Evolutionary conservation across 2,329 filamentous ascomycete genomes (phyloP), one percentile per base, ranked within the genome.

Genomic region (Cadophora gregata): DNA sequence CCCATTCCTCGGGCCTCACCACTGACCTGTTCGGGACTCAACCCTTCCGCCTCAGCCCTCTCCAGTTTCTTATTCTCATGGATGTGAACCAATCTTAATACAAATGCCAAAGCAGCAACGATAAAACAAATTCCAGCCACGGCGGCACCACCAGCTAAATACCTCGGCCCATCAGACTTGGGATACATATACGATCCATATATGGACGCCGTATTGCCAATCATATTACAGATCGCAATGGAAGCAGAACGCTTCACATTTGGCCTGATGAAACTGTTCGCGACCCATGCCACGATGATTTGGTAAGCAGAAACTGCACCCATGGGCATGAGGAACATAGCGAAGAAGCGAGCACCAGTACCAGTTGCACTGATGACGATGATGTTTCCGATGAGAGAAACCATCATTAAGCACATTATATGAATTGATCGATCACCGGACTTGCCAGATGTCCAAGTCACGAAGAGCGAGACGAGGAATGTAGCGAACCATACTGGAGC

Each of bases 261-360:
- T 0, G 78, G 78, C 8, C 77, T 71, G 1, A 76, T 75, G 36
- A 78, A 75, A 1, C 72, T 74, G 25, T 77, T 75, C 0, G 76
- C 74, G 0, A 78, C 71, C 77, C 77, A 79, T 8, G 72, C 56
- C 16, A 73, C 31, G 31, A 75, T 72, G 19, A 75, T 72, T 67
- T 85, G 84, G 69, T 83, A 85, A 0, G 83, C 79, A 1, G 81
- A 79, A 0, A 87, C 79, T 0, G 83, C 80, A 0, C 85, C 84
- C 78, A 86, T 82, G 0, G 85, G 83, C 81, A 88, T 84, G 25
- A 89, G 76, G 70, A 89, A 89, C 81, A 89, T 87, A 70, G 85
- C 87, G 67, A 89, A 87, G 78, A 87, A 88, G 1, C 85, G 81
- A 0, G 82, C 83, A 0, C 81, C 85, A 0, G 82, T 79, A 2